Conservation (phyloP, 73 alveolate genomes). For the Durusdinium trenchii region DNA sequence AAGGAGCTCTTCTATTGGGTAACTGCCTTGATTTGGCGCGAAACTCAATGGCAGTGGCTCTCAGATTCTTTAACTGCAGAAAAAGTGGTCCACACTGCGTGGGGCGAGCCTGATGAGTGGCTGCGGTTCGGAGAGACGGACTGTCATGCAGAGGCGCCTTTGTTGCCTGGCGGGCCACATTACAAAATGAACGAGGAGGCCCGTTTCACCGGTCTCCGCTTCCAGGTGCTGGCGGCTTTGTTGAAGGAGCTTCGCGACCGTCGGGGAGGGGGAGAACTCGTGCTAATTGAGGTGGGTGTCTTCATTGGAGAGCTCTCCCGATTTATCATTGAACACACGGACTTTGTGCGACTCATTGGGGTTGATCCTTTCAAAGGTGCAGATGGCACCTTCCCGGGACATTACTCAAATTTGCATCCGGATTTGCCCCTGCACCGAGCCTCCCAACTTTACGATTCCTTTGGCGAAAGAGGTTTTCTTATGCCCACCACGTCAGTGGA, state of each 20-base stretch:
- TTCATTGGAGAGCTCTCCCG: slow-evolving; percentile 68
- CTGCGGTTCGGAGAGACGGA: slow-evolving; percentile 73
- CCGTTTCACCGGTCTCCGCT: slow-evolving; percentile 61
- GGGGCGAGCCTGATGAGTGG: slow-evolving; percentile 95
- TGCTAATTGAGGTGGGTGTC: slow-evolving; percentile 77
- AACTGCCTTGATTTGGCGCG: slow-evolving; percentile 66
- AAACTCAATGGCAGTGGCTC: slow-evolving; percentile 94
- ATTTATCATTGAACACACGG: slow-evolving; percentile 15
- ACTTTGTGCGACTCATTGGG: slow-evolving; percentile 52
- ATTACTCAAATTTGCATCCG: slow-evolving; percentile 41
- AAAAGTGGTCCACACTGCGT: slow-evolving; percentile 75
- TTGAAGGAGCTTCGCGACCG: slow-evolving; percentile 41
- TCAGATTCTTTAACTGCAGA: slow-evolving; percentile 58
- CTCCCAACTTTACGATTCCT: not conserved
- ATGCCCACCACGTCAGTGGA: slow-evolving; percentile 42
- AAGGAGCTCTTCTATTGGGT: slow-evolving; percentile 44
- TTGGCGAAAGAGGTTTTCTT: slow-evolving; percentile 14
- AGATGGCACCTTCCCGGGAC: slow-evolving; percentile 92
- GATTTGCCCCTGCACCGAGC: slow-evolving; percentile 51
- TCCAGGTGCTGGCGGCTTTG: slow-evolving; percentile 22
- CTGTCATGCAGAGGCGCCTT: slow-evolving; percentile 43
- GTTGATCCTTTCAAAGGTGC: slow-evolving; percentile 80
- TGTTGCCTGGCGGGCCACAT: slow-evolving; percentile 12
- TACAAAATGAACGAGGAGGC: slow-evolving; percentile 50
- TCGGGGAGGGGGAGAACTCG: slow-evolving; percentile 55